Conservation (phyloP, 2,329 filamentous ascomycete genomes). For the Dactylellina parvicollis region DNA sequence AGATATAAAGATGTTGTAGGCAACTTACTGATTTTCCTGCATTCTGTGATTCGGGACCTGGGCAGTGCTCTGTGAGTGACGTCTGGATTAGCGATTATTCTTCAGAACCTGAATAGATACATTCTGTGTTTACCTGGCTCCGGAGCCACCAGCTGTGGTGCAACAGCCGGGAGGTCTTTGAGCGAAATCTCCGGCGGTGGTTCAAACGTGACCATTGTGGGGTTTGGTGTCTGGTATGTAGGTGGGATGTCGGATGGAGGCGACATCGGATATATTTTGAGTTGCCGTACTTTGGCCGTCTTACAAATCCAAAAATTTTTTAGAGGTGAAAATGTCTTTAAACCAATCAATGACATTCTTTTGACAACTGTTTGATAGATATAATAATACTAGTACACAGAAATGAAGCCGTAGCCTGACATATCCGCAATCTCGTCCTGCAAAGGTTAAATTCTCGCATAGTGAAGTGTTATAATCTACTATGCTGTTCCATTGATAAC, state of each 20-base stretch:
- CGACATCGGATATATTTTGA: constrained; percentile 30
- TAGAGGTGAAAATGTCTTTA: background rate
- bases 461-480: background rate
- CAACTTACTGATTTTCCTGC: constrained; percentile 67
- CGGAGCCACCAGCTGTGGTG: constrained; percentile 87
- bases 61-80: constrained; percentile 78
- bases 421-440: background rate
- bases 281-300: constrained; percentile 23
- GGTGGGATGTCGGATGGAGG: constrained; percentile 34
- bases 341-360: constrained; percentile 23
- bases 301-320: constrained; percentile 46
- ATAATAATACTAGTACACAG: constrained; percentile 7
- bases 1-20: constrained; percentile 43
- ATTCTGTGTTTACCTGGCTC: constrained; percentile 71
- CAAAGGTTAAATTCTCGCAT: background rate
- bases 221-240: constrained; percentile 17
- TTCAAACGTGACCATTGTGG: constrained; percentile 61
- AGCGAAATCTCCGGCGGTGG: constrained; percentile 48
- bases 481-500: constrained; percentile 45
- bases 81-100: constrained; percentile 15
- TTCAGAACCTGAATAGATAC: background rate
- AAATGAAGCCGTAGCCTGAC: background rate
- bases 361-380: constrained; percentile 28
- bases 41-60: constrained; percentile 81
- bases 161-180: constrained; percentile 75